These are phyloP conservation scores for Sisymbrium irio DNA, from an alignment of 345 rosid genomes.

Conservation along the genomic window DNA sequence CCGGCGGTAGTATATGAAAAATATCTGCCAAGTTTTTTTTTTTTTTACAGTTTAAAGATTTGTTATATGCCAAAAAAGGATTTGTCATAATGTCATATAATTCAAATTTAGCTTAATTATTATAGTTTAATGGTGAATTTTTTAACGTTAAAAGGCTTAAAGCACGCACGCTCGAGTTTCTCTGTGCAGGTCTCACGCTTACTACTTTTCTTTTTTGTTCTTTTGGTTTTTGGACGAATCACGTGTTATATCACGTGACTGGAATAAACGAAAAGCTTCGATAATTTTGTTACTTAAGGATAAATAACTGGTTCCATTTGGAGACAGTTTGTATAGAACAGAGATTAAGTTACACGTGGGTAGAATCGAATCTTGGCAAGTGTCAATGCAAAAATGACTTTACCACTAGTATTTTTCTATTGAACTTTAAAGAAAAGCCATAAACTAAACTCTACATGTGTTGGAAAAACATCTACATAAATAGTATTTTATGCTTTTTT, in stretches of 20 bases:
- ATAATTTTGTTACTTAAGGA: background rate
- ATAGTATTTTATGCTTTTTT: background rate
- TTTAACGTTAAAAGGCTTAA: background rate
- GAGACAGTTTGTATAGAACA: background rate
- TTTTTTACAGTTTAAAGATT: background rate
- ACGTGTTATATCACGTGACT: conserved; percentile 41
- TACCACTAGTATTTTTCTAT: background rate
- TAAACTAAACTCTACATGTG: background rate
- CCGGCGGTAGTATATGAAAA: conserved; percentile 1
- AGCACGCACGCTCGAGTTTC: conserved; percentile 40
- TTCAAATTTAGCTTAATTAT: conserved; percentile 7
- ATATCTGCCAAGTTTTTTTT: background rate
- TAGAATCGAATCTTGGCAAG: conserved; percentile 32
- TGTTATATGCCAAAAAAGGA: background rate
- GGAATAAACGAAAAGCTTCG: conserved; percentile 25
- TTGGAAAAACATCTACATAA: background rate
- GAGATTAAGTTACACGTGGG: conserved; percentile 6
- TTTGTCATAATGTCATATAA: conserved; percentile 1
- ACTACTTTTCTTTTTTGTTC: conserved; percentile 6
- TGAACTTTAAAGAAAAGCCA: conserved; percentile 4
- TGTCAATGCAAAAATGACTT: conserved; percentile 5
- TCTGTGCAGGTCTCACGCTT: background rate
- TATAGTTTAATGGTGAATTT: background rate
- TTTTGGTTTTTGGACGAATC: conserved; percentile 20
- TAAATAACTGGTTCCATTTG: background rate